Conservation (phyloP, 805 yeast genomes). For the Grigorovia transvaalensis region DNA sequence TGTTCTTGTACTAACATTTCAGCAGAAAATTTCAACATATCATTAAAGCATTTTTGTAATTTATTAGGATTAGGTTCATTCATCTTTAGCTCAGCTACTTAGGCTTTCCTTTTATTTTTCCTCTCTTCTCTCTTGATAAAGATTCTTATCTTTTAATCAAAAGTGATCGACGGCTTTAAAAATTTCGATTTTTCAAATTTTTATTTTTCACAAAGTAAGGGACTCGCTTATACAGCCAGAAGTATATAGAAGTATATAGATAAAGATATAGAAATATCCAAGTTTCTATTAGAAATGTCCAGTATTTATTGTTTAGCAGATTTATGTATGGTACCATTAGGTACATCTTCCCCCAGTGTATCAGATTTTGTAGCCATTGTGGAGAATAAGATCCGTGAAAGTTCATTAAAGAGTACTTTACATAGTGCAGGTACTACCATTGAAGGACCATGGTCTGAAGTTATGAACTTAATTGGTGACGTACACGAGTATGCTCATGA, state of each 20-base stretch:
- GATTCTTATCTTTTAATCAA: not conserved
- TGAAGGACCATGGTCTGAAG: slow-evolving; percentile 89
- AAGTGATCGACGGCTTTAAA: not conserved
- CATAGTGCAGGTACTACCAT: slow-evolving; percentile 92
- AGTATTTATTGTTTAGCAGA: slow-evolving; percentile 66
- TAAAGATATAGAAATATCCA: too few species aligned
- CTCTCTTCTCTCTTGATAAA: too few species aligned
- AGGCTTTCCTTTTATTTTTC: too few species aligned
- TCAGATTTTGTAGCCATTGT: slow-evolving; percentile 70
- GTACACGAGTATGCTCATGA: slow-evolving; percentile 65
- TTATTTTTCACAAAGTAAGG: too few species aligned
- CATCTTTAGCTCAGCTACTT: not conserved
- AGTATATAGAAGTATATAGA: not conserved
- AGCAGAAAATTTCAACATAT: slow-evolving; percentile 24
- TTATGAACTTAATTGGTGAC: slow-evolving; percentile 66
- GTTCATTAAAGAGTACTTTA: slow-evolving; percentile 55
- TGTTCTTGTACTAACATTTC: slow-evolving; percentile 30
- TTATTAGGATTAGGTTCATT: slow-evolving; percentile 11
- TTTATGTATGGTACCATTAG: slow-evolving; percentile 79
- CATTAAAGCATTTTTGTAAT: slow-evolving; percentile 26
- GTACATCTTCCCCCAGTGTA: slow-evolving; percentile 68
- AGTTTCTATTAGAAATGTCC: slow-evolving; percentile 3
- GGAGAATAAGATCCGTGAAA: slow-evolving; percentile 50
- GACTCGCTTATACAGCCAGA: too few species aligned
- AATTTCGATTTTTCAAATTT: not conserved